These are phyloP conservation scores for Phytophthora europaea DNA, from an alignment of 352 stramenopile species.

Conservation along the genomic window DNA sequence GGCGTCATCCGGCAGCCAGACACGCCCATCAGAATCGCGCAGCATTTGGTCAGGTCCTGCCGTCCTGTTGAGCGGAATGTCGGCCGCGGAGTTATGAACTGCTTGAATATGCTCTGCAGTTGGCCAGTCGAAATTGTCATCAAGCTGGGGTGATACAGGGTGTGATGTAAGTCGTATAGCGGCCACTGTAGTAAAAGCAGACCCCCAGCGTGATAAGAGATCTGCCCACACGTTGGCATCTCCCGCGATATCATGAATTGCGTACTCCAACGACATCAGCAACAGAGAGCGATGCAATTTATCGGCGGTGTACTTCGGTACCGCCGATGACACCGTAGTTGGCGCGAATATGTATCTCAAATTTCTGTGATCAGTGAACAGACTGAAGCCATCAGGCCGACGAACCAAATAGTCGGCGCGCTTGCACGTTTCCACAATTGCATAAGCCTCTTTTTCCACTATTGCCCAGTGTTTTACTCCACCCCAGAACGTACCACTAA, in stretches of 20 bases:
- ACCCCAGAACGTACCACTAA: slow-evolving; percentile 13
- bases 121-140: not conserved
- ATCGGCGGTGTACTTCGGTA: not conserved
- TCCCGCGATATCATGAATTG: slow-evolving; percentile 19
- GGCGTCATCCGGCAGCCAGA: slow-evolving; percentile 6
- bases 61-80: not conserved
- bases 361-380: slow-evolving; percentile 30
- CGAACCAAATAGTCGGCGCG: slow-evolving; percentile 19
- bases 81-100: not conserved
- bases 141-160: not conserved
- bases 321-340: not conserved
- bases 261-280: slow-evolving; percentile 12
- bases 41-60: not conserved
- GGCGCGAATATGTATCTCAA: slow-evolving; percentile 23
- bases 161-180: not conserved
- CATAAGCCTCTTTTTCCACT: slow-evolving; percentile 15
- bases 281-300: slow-evolving; percentile 25
- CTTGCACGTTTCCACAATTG: slow-evolving; percentile 9
- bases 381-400: slow-evolving; percentile 2
- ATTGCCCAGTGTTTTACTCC: slow-evolving; percentile 11
- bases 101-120: not conserved
- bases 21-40: not conserved
- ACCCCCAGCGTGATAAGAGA: slow-evolving; percentile 9
- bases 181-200: not conserved
- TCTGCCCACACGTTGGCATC: slow-evolving; percentile 13